These are phyloP conservation scores for Boletellus ananas DNA, from an alignment of 768 basidiomycete species.

Conservation along the genomic window DNA sequence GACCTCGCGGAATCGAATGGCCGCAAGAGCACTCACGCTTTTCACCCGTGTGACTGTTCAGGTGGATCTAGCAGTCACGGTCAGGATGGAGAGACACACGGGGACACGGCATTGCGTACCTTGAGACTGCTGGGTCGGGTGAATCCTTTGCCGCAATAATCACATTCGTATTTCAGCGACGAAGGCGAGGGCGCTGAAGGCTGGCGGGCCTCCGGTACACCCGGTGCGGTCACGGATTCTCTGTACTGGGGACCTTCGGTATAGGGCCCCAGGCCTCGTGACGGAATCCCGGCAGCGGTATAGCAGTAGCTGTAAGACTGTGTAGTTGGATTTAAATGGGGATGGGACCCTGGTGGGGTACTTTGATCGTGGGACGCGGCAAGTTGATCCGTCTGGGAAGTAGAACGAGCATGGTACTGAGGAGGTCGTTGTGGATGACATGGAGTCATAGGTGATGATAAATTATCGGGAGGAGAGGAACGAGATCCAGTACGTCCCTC, in stretches of 20 bases:
- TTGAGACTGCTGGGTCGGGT: constrained; percentile 80
- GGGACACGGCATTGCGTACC: constrained; percentile 36
- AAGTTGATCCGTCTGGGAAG: constrained; percentile 27
- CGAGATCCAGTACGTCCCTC: constrained; percentile 23
- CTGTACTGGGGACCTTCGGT: constrained; percentile 16
- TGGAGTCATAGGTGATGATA: constrained; percentile 19
- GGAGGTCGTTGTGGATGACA: constrained; percentile 21
- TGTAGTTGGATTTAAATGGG: constrained; percentile 21
- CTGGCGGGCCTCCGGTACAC: constrained; percentile 15
- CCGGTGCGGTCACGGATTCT: constrained; percentile 9
- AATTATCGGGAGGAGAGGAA: constrained; percentile 18
- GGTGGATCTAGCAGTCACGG: constrained; percentile 56
- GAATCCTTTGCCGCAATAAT: constrained; percentile 77
- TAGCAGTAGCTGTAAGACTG: constrained; percentile 20
- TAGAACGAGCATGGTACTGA: constrained; percentile 24
- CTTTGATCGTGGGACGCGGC: constrained; percentile 29
- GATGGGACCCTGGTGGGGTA: constrained; percentile 21
- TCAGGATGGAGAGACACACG: not conserved
- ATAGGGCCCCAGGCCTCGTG: constrained; percentile 21
- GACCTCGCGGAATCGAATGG: constrained; percentile 7
- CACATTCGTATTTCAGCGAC: constrained; percentile 65
- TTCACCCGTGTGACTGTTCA: constrained; percentile 82
- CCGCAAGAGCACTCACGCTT: constrained; percentile 55
- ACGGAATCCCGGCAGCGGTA: constrained; percentile 11
- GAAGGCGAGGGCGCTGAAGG: constrained; percentile 29